Percentiles rank a stretch among this genome's conserved stretches.
phyloP scores from a whole-genome alignment of 2,329 filamentous ascomycete species.

The Trichoderma atrobrunneum region DNA sequence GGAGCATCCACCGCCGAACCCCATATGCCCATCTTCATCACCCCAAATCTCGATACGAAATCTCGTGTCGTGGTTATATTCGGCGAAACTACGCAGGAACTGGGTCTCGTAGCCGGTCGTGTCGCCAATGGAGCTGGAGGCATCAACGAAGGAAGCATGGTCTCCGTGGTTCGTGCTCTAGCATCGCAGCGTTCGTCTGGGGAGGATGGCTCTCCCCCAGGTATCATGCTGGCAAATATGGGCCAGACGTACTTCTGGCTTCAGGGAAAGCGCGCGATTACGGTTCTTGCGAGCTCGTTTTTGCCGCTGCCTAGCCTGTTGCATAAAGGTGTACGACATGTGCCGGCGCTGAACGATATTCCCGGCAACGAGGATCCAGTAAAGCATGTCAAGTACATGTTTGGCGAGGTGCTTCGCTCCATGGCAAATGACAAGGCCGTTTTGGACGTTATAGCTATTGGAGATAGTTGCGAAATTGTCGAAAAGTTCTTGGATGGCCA shows the following conservation, averaged over 20 bases:
- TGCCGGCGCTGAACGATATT: constrained; percentile 58
- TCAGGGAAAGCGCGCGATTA: constrained; percentile 58
- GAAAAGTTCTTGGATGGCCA: constrained; percentile 57
- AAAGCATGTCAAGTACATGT: constrained; percentile 65
- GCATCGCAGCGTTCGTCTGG: constrained; percentile 35
- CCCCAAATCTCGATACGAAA: constrained; percentile 50
- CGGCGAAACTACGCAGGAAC: constrained; percentile 67
- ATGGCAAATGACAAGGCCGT: constrained; percentile 48
- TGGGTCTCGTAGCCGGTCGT: constrained; percentile 73
- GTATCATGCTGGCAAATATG: constrained; percentile 72
- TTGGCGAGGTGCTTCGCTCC: constrained; percentile 58
- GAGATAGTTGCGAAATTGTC: constrained; percentile 60
- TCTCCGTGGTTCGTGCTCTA: constrained; percentile 58
- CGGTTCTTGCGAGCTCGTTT: constrained; percentile 52
- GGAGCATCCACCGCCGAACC: constrained; percentile 46
- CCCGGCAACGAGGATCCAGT: constrained; percentile 53
- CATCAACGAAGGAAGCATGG: constrained; percentile 66
- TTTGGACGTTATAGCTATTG: constrained; percentile 69
- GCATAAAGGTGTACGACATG: constrained; percentile 52
- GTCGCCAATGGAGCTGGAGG: constrained; percentile 61
- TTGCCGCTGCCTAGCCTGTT: constrained; percentile 63
- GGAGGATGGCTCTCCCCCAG: constrained; percentile 42
- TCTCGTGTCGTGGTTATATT: constrained; percentile 70
- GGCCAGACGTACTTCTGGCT: constrained; percentile 78
- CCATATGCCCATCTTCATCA: constrained; percentile 65